phyloP scores from a whole-genome alignment of 2,329 filamentous ascomycete species.

The Clathrospora elynae region DNA sequence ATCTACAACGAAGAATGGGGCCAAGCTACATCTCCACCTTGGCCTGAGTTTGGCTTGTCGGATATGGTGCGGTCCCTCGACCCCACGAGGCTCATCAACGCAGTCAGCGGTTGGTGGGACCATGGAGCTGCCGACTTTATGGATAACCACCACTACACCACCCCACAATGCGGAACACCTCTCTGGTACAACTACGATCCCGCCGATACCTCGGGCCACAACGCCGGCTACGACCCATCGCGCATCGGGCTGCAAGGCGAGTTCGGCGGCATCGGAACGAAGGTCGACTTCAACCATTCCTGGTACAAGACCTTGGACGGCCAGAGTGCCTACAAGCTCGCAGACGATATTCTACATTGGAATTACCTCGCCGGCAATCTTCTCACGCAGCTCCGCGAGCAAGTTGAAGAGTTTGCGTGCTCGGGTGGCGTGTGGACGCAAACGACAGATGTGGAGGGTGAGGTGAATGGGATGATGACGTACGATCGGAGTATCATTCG shows the following conservation, averaged over 20 bases:
- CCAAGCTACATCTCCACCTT: slow-evolving; percentile 56
- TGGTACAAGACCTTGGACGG: slow-evolving; percentile 64
- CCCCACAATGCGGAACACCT: slow-evolving; percentile 71
- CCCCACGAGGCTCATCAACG: slow-evolving; percentile 66
- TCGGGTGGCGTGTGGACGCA: slow-evolving; percentile 74
- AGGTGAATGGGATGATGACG: slow-evolving; percentile 73
- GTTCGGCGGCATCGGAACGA: slow-evolving; percentile 71
- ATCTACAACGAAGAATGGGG: slow-evolving; percentile 78
- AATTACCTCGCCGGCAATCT: slow-evolving; percentile 67
- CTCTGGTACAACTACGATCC: too few species aligned
- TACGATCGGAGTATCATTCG: slow-evolving; percentile 68
- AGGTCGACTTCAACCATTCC: slow-evolving; percentile 65
- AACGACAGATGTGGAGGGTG: slow-evolving; percentile 75
- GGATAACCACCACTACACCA: slow-evolving; percentile 75
- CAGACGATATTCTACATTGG: slow-evolving; percentile 63
- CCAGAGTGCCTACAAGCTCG: slow-evolving; percentile 71
- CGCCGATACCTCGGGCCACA: slow-evolving; percentile 55
- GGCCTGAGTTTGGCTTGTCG: slow-evolving; percentile 64
- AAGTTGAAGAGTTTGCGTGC: slow-evolving; percentile 63
- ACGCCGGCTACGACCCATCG: slow-evolving; percentile 58
- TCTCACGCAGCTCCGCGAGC: slow-evolving; percentile 55
- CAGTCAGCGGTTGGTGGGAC: slow-evolving; percentile 69
- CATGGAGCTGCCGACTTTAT: slow-evolving; percentile 69
- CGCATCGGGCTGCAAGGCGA: slow-evolving; percentile 73
- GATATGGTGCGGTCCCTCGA: slow-evolving; percentile 63